Base-by-base conservation (phyloP, 257 asterid genomes). In the Petunia secreta region DNA sequence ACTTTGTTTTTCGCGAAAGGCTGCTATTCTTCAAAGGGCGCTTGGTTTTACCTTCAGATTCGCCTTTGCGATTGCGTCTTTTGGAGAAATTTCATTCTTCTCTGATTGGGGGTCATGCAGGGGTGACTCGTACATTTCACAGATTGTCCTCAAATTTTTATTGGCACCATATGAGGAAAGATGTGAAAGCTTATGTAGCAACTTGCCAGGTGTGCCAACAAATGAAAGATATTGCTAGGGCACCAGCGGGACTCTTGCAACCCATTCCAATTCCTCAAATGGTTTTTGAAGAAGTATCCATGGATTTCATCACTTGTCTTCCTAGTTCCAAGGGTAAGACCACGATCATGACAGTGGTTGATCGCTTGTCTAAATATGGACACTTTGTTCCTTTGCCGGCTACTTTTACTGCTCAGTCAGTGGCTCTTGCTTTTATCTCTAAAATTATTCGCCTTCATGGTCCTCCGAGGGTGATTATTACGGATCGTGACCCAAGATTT, bases 261-360 rank as follows among this genome's bases (percentile, higher is more conserved):
- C 80, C 80, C 6, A 3, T 76, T 7, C 48, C 67, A 9, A 54
- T 76, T 57, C 67, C 80, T 34, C 9, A 38, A 1, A 25, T 5
- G 14, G 10, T 11, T 59, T 38, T 76, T 65, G 80, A 54, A 3
- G 25, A 76, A 25, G 57, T 76, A 7, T 54, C 67, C 2, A 36
- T 76, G 52, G 80, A 76, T 37, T 76, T 76, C 67, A 54, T 76
- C 7, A 55, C 14, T 2, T 55, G 14, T 55, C 15, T 55, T 25
- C 25, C 25, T 25, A 25, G 25, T 25, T 25, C 25, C 25, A 25
- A 25, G 25, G 25, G 25, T 25, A 55, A 55, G 15, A 55, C 60
- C 2, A n/a, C 15, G 9, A 55, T 55, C 15, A 8, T 10, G 60
- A n/a, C 15, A 55, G 15, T 55, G 9, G 60, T 55, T n/a, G 60